These are phyloP conservation scores for Eudorina sp. DNA, from an alignment of 139 green algal genomes.

Conservation along the genomic window DNA sequence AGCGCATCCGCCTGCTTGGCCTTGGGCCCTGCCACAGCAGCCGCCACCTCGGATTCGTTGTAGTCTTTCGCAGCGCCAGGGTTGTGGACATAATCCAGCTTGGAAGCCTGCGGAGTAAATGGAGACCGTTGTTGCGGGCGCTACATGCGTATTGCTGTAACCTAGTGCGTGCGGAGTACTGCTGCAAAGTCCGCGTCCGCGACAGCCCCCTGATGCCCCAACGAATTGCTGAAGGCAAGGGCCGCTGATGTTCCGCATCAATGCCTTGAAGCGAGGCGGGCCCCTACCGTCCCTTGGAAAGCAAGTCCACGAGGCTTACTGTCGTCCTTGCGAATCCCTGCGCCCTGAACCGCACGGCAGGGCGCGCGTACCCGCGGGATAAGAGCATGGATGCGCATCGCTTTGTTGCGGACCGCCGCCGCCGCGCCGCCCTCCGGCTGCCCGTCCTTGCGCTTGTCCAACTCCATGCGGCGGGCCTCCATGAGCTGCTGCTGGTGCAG, in stretches of 20 bases:
- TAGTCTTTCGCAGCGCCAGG: slow-evolving; percentile 38
- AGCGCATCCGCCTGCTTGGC: slow-evolving; percentile 53
- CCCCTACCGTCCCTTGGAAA: too few species aligned
- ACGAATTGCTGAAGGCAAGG: too few species aligned
- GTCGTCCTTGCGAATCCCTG: too few species aligned
- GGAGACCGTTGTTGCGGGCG: too few species aligned
- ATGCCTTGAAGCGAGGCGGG: too few species aligned
- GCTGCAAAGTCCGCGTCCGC: too few species aligned
- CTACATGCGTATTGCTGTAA: too few species aligned
- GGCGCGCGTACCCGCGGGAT: slow-evolving; percentile 56
- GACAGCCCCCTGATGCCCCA: too few species aligned
- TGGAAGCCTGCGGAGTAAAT: slow-evolving; percentile 41
- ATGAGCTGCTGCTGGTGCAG: slow-evolving; percentile 45
- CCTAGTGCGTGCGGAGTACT: too few species aligned
- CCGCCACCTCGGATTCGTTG: slow-evolving; percentile 31
- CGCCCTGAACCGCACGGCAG: background rate
- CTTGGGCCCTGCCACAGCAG: slow-evolving; percentile 20
- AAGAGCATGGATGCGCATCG: slow-evolving; percentile 55
- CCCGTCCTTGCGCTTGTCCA: slow-evolving; percentile 15
- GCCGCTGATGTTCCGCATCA: too few species aligned
- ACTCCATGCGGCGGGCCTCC: slow-evolving; percentile 24
- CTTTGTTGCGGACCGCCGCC: slow-evolving; percentile 37
- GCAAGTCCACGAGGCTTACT: too few species aligned
- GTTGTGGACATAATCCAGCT: slow-evolving; percentile 62
- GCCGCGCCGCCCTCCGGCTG: background rate